These are phyloP conservation scores for Trichosporon faecale DNA, from an alignment of 1,284 basidiomycete species.

Conservation along the genomic window DNA sequence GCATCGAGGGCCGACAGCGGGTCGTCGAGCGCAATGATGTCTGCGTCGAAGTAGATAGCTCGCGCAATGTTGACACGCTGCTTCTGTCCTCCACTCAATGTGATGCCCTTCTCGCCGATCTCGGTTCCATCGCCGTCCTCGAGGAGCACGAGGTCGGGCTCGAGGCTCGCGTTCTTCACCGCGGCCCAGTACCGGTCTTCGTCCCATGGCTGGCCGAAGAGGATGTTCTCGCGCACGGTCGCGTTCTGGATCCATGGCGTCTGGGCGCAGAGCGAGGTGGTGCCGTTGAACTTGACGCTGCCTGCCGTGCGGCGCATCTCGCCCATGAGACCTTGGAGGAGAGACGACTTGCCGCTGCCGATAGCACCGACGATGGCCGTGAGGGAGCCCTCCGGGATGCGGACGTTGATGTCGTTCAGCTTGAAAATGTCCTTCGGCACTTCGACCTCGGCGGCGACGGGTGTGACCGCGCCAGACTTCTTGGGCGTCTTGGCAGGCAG, in stretches of 20 bases:
- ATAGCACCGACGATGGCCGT: slow-evolving; percentile 75
- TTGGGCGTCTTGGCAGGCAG: slow-evolving; percentile 37
- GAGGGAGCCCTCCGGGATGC: slow-evolving; percentile 67
- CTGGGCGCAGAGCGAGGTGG: slow-evolving; percentile 72
- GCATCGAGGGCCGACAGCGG: slow-evolving; percentile 76
- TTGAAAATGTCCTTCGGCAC: slow-evolving; percentile 62
- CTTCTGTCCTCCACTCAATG: slow-evolving; percentile 49
- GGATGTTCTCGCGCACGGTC: slow-evolving; percentile 71
- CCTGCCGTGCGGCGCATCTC: slow-evolving; percentile 69
- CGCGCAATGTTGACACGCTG: slow-evolving; percentile 64
- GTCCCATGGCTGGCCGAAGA: slow-evolving; percentile 77
- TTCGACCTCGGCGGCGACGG: slow-evolving; percentile 29
- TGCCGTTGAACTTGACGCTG: slow-evolving; percentile 63
- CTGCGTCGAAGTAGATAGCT: slow-evolving; percentile 77
- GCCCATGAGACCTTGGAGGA: slow-evolving; percentile 67
- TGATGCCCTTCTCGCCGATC: slow-evolving; percentile 76
- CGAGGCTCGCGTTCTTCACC: slow-evolving; percentile 68
- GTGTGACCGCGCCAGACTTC: slow-evolving; percentile 28
- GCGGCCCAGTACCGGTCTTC: slow-evolving; percentile 74
- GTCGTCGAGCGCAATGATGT: slow-evolving; percentile 83
- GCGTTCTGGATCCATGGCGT: slow-evolving; percentile 75
- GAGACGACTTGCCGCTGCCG: slow-evolving; percentile 63
- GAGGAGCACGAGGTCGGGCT: slow-evolving; percentile 73
- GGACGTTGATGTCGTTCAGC: slow-evolving; percentile 61
- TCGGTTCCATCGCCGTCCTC: slow-evolving; percentile 80